phyloP scores from a whole-genome alignment of 208 protist genomes.

The Acanthamoeba polyphaga region DNA sequence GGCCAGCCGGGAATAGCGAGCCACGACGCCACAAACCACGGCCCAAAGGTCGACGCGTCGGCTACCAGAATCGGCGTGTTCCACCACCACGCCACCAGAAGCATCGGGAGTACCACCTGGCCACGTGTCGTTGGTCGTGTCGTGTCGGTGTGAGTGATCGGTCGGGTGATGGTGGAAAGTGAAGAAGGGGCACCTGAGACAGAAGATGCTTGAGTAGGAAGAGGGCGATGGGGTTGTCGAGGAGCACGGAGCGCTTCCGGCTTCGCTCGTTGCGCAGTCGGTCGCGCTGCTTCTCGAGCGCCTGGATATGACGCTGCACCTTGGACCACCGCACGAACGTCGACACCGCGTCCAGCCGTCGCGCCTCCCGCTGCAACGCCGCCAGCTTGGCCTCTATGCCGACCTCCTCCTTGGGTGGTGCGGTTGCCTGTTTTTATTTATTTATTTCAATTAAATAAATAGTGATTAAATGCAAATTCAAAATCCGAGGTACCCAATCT shows the following conservation, averaged over 20 bases:
- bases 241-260: background rate
- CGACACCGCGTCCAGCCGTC: conserved; percentile 31
- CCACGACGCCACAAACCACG: conserved; percentile 60
- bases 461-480: background rate
- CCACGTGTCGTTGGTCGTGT: background rate
- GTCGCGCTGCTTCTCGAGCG: conserved; percentile 30
- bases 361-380: background rate
- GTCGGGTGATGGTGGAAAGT: too few relatives aligned
- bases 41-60: background rate
- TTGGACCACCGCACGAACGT: conserved; percentile 45
- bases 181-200: background rate
- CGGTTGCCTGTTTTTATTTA: background rate
- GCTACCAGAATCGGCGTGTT: background rate
- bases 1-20: conserved; percentile 42
- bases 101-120: conserved; percentile 7
- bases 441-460: background rate
- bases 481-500: background rate
- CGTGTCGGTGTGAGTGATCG: background rate
- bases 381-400: background rate
- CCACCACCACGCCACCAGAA: background rate
- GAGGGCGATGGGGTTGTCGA: conserved; percentile 18
- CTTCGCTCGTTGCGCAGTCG: conserved; percentile 1
- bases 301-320: conserved; percentile 4
- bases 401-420: background rate
- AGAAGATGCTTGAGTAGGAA: background rate